These are phyloP conservation scores for Tricholoma matsutake DNA, from an alignment of 768 basidiomycete genomes.

Conservation along the genomic window DNA sequence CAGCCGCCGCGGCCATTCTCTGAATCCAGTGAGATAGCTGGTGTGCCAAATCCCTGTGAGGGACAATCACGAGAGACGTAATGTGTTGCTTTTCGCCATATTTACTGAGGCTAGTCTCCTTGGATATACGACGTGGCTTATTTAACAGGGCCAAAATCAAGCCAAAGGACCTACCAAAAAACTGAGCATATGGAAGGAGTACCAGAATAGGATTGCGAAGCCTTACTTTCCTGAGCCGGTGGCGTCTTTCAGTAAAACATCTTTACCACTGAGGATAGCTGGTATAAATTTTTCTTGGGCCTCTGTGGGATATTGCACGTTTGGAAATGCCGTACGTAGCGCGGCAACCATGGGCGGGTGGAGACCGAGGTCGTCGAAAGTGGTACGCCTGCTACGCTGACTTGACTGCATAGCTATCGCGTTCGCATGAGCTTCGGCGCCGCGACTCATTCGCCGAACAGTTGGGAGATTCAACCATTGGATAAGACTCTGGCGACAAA, in stretches of 20 bases:
- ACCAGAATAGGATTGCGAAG: neutral
- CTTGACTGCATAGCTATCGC: constrained; percentile 1
- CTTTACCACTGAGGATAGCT: constrained; percentile 51
- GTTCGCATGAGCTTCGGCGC: constrained; percentile 19
- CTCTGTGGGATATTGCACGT: constrained; percentile 52
- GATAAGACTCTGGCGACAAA: constrained; percentile 10
- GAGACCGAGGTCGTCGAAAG: constrained; percentile 56
- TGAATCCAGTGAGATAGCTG: constrained; percentile 68
- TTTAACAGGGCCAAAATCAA: constrained; percentile 63
- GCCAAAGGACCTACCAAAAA: constrained; percentile 63
- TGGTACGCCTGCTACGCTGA: constrained; percentile 2
- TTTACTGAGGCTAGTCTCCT: constrained; percentile 18
- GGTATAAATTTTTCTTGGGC: constrained; percentile 61
- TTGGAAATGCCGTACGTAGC: constrained; percentile 58
- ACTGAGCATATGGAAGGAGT: neutral
- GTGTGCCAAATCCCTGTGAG: constrained; percentile 69
- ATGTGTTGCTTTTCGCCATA: constrained; percentile 29
- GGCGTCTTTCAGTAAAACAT: constrained; percentile 63
- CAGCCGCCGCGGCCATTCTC: constrained; percentile 37
- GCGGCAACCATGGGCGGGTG: constrained; percentile 45
- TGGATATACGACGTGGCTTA: constrained; percentile 39
- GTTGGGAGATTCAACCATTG: constrained; percentile 4
- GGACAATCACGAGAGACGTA: constrained; percentile 62
- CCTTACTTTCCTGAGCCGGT: constrained; percentile 83
- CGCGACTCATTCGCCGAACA: constrained; percentile 23